Conservation (phyloP, 2,329 filamentous ascomycete species). For the Fusarium brachygibbosum region DNA sequence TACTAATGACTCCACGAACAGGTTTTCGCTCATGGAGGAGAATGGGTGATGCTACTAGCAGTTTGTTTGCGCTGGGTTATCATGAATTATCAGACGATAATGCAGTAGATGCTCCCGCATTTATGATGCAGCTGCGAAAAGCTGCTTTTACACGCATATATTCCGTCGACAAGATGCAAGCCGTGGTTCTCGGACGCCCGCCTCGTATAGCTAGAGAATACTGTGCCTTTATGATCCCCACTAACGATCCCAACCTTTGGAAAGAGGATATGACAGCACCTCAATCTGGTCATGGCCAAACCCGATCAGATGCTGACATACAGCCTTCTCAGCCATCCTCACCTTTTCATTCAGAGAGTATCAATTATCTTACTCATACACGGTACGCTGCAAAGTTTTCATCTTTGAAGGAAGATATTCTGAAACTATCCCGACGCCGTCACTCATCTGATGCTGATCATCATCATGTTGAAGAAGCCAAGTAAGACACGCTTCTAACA, state of each 20-base stretch:
- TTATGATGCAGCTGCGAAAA: constrained; percentile 57
- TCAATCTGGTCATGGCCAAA: too few relatives aligned
- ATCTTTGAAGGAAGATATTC: background rate
- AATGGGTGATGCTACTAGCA: constrained; percentile 60
- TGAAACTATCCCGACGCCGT: background rate
- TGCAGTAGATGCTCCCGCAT: constrained; percentile 43
- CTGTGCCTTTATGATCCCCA: background rate
- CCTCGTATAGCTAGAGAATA: constrained; percentile 53
- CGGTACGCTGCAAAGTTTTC: background rate
- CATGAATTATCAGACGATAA: constrained; percentile 55
- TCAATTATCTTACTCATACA: background rate
- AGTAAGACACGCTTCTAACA: too few relatives aligned
- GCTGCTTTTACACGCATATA: constrained; percentile 59
- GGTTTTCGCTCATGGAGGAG: constrained; percentile 60
- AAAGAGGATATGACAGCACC: background rate
- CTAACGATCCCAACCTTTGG: background rate
- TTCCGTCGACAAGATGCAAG: constrained; percentile 59
- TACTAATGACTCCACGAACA: too few relatives aligned
- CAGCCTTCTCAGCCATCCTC: too few relatives aligned
- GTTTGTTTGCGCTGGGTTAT: constrained; percentile 61
- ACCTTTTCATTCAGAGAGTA: too few relatives aligned
- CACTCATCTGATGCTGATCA: too few relatives aligned
- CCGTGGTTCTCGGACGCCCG: constrained; percentile 59
- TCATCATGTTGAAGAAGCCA: too few relatives aligned
- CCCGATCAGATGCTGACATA: too few relatives aligned